Evolutionary conservation across 345 rosid species (phyloP), one percentile per base, ranked within the genome.

Genomic region (Cardiospermum halicacabum): DNA sequence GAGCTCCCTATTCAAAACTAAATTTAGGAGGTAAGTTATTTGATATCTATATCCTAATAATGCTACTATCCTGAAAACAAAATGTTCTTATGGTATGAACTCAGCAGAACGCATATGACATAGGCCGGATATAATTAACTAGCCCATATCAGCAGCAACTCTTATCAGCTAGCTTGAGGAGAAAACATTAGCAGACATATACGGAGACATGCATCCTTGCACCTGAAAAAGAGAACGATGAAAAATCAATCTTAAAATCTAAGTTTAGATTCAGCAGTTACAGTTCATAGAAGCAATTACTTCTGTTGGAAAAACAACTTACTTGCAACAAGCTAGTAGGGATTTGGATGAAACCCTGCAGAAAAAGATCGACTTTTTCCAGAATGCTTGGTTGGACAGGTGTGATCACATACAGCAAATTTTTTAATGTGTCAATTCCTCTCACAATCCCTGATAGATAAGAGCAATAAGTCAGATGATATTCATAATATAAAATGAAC

Each of bases 241-340:
- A 58, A 60, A 54, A 13, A 36, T 4, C 24, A 37, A 48, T 62
- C 7, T 45, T 37, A 56, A 5, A 19, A 30, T 56, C 13, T 22
- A 67, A 22, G 10, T 25, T 2, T 39, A 39, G 5, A 58, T 12
- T 12, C 5, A 11, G 19, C 21, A 26, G 60, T 39, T 53, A n/a
- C 1, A n/a, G 58, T 34, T 5, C 31, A 21, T 34, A 59, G 49
- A 32, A 62, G 19, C 6, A 66, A 36, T 18, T 36, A 13, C 45
- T 48, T 22, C 10, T 16, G 37, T 50, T 68, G 58, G 45, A 56
- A 36, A 19, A 48, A 66, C 40, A 18, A 28, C 55, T 58, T 76
- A 89, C 92, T 84, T 84, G 96, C 79, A 95, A 80, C 71, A 91
- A 79, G 79, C 89, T 77, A 66, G 80, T 82, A 27, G 97, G 97